Evolutionary conservation across 2,329 filamentous ascomycete genomes (phyloP), one percentile per base, ranked within the genome.

Genomic region (Neonectria faginata): DNA sequence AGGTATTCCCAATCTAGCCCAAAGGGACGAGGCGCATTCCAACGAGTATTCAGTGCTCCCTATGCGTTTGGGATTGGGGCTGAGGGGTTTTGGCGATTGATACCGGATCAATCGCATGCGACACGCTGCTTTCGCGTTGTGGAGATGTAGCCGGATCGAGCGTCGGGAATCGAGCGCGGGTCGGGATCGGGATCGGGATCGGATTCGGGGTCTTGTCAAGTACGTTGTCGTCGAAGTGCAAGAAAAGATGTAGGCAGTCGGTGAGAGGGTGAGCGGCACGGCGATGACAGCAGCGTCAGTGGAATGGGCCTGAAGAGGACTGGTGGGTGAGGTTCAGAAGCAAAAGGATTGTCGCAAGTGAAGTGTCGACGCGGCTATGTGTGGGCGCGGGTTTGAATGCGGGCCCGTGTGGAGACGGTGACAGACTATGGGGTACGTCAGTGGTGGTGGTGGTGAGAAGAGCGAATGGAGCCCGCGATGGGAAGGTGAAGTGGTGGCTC

Each of bases 371-470:
- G 60, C 57, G 44, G 58, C 54, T 27, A 60, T 63, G 66, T 57
- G 62, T 42, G 65, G 58, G 55, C 54, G 57, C 59, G 62, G 36
- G 53, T 55, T 66, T 54, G 61, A 60, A 58, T 62, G 68, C 68
- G 67, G 70, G 67, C 55, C 64, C 70, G 67, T 71, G 72, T 74
- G 72, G 72, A 64, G 72, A 70, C 60, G 31, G 47, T 33, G 60
- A 62, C 54, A 52, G 62, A 74, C 65, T 74, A 74, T 74, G 72
- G 72, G 72, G 72, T 74, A 72, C 56, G 64, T 62, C 50, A 54
- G 62, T 62, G 63, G 42, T 58, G 55, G 57, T 69, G 27, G 47
- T 58, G 27, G 47, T 58, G 42, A 58, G 57, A 61, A 55, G 48
- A 48, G 62, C 57, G 59, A 62, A 12, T 53, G 14, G 56, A 53